Evolutionary conservation across 352 stramenopile species (phyloP).

Genomic region (Pythium inflatum): DNA sequence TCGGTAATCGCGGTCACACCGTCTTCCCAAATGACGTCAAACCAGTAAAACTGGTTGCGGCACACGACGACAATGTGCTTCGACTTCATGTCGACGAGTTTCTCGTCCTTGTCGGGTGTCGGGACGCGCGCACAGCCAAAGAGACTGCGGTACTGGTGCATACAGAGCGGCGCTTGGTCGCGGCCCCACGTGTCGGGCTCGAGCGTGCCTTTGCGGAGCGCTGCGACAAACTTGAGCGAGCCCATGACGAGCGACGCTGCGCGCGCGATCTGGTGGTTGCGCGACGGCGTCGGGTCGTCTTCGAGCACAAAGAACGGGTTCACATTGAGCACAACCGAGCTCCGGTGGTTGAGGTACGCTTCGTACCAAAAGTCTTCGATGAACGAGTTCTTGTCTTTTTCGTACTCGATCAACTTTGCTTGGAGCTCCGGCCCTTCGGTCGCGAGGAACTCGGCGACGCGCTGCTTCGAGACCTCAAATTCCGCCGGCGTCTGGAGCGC

Average conservation of each 20-base stretch:
- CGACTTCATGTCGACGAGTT: conserved; percentile 80
- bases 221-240: conserved; percentile 92
- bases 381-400: conserved; percentile 75
- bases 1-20: conserved; percentile 89
- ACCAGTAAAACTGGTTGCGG: conserved; percentile 96
- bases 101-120: conserved; percentile 65
- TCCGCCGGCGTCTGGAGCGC: conserved; percentile 81
- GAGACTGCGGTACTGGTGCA: conserved; percentile 95
- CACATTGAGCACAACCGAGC: conserved; percentile 94
- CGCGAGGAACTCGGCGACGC: conserved; percentile 62
- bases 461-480: conserved; percentile 48
- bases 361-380: conserved; percentile 97
- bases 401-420: conserved; percentile 71
- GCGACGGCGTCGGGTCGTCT: conserved; percentile 83
- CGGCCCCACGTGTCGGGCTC: conserved; percentile 88
- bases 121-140: conserved; percentile 91
- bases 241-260: conserved; percentile 91
- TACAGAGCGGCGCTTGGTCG: conserved; percentile 90
- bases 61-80: conserved; percentile 95
- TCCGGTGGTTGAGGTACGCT: conserved; percentile 93
- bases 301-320: conserved; percentile 97
- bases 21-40: conserved; percentile 91
- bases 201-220: conserved; percentile 89
- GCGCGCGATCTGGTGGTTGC: conserved; percentile 90
- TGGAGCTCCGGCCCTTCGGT: conserved; percentile 78